Evolutionary conservation across 768 basidiomycete genomes (phyloP).

Genomic region (Kwoniella sp.): DNA sequence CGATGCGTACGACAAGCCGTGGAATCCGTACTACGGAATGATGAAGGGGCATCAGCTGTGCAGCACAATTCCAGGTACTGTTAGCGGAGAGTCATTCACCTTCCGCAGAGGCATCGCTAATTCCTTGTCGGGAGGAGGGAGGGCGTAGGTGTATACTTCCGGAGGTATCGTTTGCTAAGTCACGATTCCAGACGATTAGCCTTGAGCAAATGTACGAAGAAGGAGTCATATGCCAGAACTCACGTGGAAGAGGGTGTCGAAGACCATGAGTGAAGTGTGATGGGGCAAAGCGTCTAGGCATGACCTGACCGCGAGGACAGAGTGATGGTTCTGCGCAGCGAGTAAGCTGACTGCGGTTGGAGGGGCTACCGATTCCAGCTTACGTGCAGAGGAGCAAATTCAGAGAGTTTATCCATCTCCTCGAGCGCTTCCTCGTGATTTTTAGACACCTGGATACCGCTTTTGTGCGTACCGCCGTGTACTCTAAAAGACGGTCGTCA

Average conservation of each 20-base stretch:
- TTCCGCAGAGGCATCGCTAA: slow-evolving; percentile 72
- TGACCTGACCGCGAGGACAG: slow-evolving; percentile 58
- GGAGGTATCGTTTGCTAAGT: slow-evolving; percentile 67
- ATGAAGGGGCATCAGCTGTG: not conserved
- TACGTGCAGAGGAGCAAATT: slow-evolving; percentile 73
- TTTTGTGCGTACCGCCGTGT: slow-evolving; percentile 78
- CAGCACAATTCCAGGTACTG: not conserved
- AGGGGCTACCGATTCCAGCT: not conserved
- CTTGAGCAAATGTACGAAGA: not conserved
- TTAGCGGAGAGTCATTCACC: slow-evolving; percentile 21
- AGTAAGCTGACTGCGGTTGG: slow-evolving; percentile 15
- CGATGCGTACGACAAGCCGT: slow-evolving; percentile 66
- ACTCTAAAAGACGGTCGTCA: slow-evolving; percentile 61
- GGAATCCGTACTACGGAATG: slow-evolving; percentile 71
- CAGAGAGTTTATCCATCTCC: slow-evolving; percentile 65
- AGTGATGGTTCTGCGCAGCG: slow-evolving; percentile 56
- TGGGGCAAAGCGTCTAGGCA: slow-evolving; percentile 67
- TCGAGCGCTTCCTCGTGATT: slow-evolving; percentile 73
- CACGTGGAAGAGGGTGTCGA: slow-evolving; percentile 69
- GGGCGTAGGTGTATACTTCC: slow-evolving; percentile 77
- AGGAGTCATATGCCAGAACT: not conserved
- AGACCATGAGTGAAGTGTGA: slow-evolving; percentile 76
- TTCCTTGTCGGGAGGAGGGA: slow-evolving; percentile 62
- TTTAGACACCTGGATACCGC: slow-evolving; percentile 69
- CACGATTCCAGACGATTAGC: not conserved